Percentiles rank a stretch among this genome's conserved stretches.
Evolutionary conservation across 108 stramenopile genomes (phyloP).

Genomic region (Pseudonitzschia multiseries): DNA sequence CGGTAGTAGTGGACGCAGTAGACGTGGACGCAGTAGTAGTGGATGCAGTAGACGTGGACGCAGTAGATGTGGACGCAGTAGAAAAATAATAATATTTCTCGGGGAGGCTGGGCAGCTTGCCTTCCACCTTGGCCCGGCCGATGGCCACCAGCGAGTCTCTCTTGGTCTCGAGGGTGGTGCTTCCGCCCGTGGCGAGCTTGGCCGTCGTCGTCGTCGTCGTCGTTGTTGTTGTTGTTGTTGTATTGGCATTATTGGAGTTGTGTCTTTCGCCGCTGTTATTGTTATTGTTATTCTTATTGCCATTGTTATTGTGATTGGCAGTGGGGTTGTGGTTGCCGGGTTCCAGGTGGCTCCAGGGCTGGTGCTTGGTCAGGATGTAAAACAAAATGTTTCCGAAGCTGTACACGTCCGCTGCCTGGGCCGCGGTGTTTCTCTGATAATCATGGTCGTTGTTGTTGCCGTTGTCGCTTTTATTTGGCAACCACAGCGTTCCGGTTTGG

Average conservation of each 20-base stretch:
- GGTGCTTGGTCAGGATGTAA: conserved; percentile 47
- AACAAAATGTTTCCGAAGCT: conserved; percentile 60
- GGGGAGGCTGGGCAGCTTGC: conserved; percentile 28
- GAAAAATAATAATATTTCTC: no score
- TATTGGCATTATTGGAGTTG: no score
- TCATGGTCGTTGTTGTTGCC: neutral
- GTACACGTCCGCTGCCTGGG: conserved; percentile 71
- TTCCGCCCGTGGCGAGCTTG: neutral
- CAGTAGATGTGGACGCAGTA: no score
- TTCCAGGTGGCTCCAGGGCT: conserved; percentile 50
- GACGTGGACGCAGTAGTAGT: no score
- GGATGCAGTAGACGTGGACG: no score
- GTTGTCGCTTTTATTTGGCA: neutral
- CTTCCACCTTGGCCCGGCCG: conserved; percentile 16
- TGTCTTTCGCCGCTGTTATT: no score
- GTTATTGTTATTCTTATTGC: neutral
- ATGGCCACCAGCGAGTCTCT: conserved; percentile 13
- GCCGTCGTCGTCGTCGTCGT: neutral
- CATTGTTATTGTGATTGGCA: neutral
- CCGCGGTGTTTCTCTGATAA: conserved; percentile 24
- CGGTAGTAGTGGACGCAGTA: no score
- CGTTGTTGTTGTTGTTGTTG: no score
- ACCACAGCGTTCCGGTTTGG: conserved; percentile 21
- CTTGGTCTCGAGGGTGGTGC: conserved; percentile 4
- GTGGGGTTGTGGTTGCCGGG: neutral